Base-by-base conservation (phyloP, 805 yeast genomes). In the Candida coquimbonensis region DNA sequence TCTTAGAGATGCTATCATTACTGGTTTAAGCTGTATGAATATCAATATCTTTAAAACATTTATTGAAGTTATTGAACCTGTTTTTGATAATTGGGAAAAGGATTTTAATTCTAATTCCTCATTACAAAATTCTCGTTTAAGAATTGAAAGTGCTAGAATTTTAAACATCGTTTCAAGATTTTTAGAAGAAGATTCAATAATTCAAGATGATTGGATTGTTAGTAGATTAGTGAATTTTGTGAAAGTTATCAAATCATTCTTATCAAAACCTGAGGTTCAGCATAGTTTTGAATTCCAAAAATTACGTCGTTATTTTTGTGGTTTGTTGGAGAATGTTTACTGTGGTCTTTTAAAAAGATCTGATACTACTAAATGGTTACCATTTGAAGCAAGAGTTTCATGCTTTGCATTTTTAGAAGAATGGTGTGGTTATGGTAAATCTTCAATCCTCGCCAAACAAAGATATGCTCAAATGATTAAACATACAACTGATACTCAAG, bases 371-470 rank as follows among this genome's bases (percentile, higher is more conserved):
- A 67, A 70, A 36, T 81, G 90, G 78, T 68, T 90, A n/a, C 91
- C 95, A 1, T 89, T 90, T 61, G 88, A 83, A 52, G 91, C 89
- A 3, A 70, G 96, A 44, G 80, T 85, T 29, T 83, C 87, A 3
- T 85, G 95, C 50, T 90, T 88, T 66, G 78, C 81, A 39, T 83
- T 78, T 56, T 68, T 93, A 46, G 90, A 86, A 53, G 95, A 87
- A 60, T 93, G 99, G 99, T 89, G 96, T 62, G 96, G 95, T 0
- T 80, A 78, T 63, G 97, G 98, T 3, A 81, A 78, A 43, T 70
- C 80, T 24, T 73, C 78, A 9, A 59, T 70, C 1, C 57, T 81
- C 2, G 77, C 88, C 3, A 80, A 78, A 29, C 84, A 83, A 37
- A 70, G 96, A 39, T 88, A 88, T 52, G 60, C 67, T 5, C 53